Base-by-base conservation (phyloP, 106 monocot species). In the Platanthera guangdongensis region DNA sequence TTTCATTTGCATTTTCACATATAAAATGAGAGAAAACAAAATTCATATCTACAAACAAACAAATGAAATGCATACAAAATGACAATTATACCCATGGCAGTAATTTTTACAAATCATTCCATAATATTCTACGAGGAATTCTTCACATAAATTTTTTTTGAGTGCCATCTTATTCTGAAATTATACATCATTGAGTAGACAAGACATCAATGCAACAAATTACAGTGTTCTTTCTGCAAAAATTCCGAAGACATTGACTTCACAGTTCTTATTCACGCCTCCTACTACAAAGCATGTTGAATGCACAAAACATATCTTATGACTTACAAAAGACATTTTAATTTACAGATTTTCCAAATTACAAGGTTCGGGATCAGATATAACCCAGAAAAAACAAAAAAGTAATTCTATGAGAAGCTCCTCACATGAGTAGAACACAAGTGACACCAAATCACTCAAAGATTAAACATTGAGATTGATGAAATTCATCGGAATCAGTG, bases 201-300 rank as follows among this genome's bases (percentile, higher is more conserved):
- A 12, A 16, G 16, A 55, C 55, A 55, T 57, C 57, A 39, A 39
- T 39, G 39, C 39, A 39, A 39, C 39, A 39, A 39, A 39, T 39
- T 39, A 39, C 39, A 39, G 39, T 39, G 39, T 64, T 64, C 32
- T 1, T 75, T 16, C 57, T 25, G 7, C 64, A 65, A 65, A 7
- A 67, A 67, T 11, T 12, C 67, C 39, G 12, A 67, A 39, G 30
- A 67, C 39, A 53, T 53, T 4, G 22, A 39, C 32, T 12, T 67
- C 67, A 67, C 32, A 67, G 67, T 67, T 67, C 32, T 67, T 67
- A 67, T 39, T 32, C 12, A 67, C 25, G 39, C 67, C 39, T 67
- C 16, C 67, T 11, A 4, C 11, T 67, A 67, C 32, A 67, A 67
- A 67, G 32, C 30, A 11, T 25, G 25, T 10, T 67, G 39, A 67